Evolutionary conservation across 1,284 basidiomycete species (phyloP).

Genomic region (Wallemia ichthyophaga): DNA sequence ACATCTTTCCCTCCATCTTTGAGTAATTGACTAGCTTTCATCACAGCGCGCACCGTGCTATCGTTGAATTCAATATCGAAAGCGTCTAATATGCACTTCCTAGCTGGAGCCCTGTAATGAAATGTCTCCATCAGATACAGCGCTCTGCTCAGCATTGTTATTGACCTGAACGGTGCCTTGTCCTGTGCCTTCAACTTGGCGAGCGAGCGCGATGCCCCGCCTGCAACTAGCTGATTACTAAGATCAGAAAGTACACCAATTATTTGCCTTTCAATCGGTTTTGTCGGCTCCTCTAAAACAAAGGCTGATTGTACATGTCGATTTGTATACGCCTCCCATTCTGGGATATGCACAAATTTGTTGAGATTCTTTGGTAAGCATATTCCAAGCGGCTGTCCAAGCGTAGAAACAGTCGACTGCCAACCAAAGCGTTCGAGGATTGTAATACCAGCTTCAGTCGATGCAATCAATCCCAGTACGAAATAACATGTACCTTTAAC

Average conservation of each 20-base stretch:
- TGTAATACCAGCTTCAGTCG: slow-evolving; percentile 41
- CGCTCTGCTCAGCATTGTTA: slow-evolving; percentile 48
- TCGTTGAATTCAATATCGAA: slow-evolving; percentile 43
- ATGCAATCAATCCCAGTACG: slow-evolving; percentile 54
- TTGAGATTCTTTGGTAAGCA: slow-evolving; percentile 60
- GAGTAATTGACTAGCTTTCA: slow-evolving; percentile 1
- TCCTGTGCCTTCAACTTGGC: slow-evolving; percentile 54
- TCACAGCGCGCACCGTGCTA: slow-evolving; percentile 1
- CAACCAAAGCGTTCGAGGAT: slow-evolving; percentile 69
- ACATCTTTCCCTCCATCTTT: neutral
- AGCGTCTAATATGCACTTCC: slow-evolving; percentile 69
- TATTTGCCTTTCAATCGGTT: slow-evolving; percentile 51
- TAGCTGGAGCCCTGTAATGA: slow-evolving; percentile 61
- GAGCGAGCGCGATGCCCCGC: slow-evolving; percentile 58
- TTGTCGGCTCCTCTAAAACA: slow-evolving; percentile 25
- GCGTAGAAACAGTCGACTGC: slow-evolving; percentile 60
- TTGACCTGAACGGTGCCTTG: slow-evolving; percentile 34
- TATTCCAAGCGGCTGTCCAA: slow-evolving; percentile 64
- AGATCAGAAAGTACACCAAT: slow-evolving; percentile 73
- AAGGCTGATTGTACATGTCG: slow-evolving; percentile 20
- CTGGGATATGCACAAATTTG: slow-evolving; percentile 42
- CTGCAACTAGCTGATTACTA: slow-evolving; percentile 82
- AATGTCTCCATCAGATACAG: slow-evolving; percentile 58
- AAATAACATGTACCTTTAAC: slow-evolving; percentile 96
- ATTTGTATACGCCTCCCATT: slow-evolving; percentile 30